These are phyloP conservation scores for Colletotrichum chrysophilum DNA, from an alignment of 2,329 filamentous ascomycete genomes.

Conservation along the genomic window DNA sequence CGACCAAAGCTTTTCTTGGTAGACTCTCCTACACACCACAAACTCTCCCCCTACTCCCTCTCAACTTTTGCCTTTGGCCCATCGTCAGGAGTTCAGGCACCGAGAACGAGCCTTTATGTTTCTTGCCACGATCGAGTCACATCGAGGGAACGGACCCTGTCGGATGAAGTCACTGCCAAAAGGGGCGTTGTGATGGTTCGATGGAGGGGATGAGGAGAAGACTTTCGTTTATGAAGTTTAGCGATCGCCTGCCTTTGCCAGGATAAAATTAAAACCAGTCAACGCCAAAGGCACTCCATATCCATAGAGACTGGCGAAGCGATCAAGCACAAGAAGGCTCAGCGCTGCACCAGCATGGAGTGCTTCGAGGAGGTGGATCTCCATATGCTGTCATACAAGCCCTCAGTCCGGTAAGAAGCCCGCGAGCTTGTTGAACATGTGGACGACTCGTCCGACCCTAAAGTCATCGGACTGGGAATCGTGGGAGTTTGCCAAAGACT, in stretches of 20 bases:
- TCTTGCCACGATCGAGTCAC: not conserved
- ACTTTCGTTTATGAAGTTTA: not conserved
- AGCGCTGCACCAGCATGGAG: not conserved
- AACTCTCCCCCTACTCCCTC: not conserved
- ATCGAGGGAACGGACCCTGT: not conserved
- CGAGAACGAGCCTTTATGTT: not conserved
- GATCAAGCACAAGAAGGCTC: not conserved
- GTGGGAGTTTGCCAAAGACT: not conserved
- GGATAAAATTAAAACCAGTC: not conserved
- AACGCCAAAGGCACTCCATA: not conserved
- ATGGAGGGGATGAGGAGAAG: not conserved
- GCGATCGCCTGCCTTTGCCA: not conserved
- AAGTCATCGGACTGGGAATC: not conserved
- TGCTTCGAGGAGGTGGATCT: not conserved
- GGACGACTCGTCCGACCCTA: not conserved
- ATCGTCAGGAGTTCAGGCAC: not conserved
- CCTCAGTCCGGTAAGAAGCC: not conserved
- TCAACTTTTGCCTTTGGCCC: not conserved
- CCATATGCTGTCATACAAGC: not conserved
- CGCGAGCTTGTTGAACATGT: not conserved
- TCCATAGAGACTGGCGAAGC: not conserved
- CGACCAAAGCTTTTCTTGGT: not conserved
- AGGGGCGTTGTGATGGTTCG: not conserved
- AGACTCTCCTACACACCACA: constrained; percentile 1
- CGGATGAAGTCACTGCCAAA: not conserved